Evolutionary conservation across 2,329 filamentous ascomycete genomes (phyloP).

Genomic region (Colletotrichum brevisporum): DNA sequence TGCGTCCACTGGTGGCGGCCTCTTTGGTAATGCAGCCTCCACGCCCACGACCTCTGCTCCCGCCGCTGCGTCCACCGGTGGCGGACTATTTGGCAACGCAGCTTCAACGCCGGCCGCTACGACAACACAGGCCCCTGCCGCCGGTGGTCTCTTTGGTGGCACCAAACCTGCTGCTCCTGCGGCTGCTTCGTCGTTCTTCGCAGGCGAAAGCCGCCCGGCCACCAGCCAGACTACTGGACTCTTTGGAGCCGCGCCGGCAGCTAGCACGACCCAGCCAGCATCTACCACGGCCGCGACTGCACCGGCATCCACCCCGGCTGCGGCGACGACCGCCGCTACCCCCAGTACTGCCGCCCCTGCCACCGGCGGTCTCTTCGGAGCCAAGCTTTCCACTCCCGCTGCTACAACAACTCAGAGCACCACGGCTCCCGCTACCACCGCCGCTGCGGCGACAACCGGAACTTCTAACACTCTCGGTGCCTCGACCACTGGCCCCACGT

Average conservation of each 20-base stretch:
- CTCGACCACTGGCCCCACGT: conserved; percentile 85
- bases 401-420: conserved; percentile 46
- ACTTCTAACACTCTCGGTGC: conserved; percentile 68
- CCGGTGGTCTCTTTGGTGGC: conserved; percentile 46
- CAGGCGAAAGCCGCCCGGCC: conserved; percentile 50
- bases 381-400: conserved; percentile 50
- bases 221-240: conserved; percentile 50
- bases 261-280: conserved; percentile 49
- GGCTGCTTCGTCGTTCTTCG: conserved; percentile 51
- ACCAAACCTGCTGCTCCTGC: conserved; percentile 46
- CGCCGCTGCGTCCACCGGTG: conserved; percentile 27
- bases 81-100: conserved; percentile 58
- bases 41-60: conserved; percentile 41
- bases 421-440: conserved; percentile 21
- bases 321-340: conserved; percentile 47
- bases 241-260: conserved; percentile 50
- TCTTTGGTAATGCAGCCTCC: conserved; percentile 60
- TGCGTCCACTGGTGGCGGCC: conserved; percentile 36
- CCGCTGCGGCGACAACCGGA: conserved; percentile 38
- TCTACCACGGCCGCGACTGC: conserved; percentile 49
- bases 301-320: conserved; percentile 48
- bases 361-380: conserved; percentile 51
- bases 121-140: conserved; percentile 43
- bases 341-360: conserved; percentile 49
- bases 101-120: conserved; percentile 52